These are phyloP conservation scores for Gossypium ekmanianum DNA, from an alignment of 345 rosid genomes.

Conservation along the genomic window DNA sequence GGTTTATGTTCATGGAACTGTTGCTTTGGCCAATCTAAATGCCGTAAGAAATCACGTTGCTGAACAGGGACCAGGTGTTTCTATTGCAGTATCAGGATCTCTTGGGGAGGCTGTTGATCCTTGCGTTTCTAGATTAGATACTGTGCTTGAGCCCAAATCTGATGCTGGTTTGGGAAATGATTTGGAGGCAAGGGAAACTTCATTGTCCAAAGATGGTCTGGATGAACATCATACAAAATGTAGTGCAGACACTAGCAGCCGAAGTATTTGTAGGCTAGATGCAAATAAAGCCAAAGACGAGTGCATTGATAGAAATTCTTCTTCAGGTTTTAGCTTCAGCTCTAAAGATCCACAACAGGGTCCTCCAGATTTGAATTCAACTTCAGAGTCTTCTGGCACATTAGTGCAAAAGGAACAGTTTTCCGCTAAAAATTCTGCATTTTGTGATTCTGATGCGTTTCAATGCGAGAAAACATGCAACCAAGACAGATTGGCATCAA, in stretches of 20 bases:
- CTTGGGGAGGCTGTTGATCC: conserved; percentile 22
- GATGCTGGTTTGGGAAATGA: conserved; percentile 23
- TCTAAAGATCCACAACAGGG: conserved; percentile 32
- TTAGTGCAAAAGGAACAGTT: conserved; percentile 27
- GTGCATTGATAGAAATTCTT: conserved; percentile 29
- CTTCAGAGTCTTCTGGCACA: conserved; percentile 22
- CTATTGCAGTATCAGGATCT: conserved; percentile 27
- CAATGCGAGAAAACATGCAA: conserved; percentile 26
- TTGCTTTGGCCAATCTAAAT: conserved; percentile 22
- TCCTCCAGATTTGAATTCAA: conserved; percentile 28
- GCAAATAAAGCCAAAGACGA: conserved; percentile 23
- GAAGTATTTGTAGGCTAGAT: conserved; percentile 32
- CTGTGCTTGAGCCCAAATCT: conserved; percentile 28
- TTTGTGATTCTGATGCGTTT: conserved; percentile 30
- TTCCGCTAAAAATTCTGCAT: conserved; percentile 18
- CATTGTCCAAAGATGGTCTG: conserved; percentile 21
- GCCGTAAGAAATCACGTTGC: conserved; percentile 23
- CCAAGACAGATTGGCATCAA: conserved; percentile 35
- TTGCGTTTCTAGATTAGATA: conserved; percentile 25
- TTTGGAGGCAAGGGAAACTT: conserved; percentile 18
- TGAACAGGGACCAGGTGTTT: conserved; percentile 10
- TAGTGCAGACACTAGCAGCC: conserved; percentile 18
- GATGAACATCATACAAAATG: conserved; percentile 9
- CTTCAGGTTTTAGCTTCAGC: conserved; percentile 28
- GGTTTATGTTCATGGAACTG: conserved; percentile 27